These are phyloP conservation scores for Boletus pseudopeckii DNA, from an alignment of 768 basidiomycete genomes.

Conservation along the genomic window DNA sequence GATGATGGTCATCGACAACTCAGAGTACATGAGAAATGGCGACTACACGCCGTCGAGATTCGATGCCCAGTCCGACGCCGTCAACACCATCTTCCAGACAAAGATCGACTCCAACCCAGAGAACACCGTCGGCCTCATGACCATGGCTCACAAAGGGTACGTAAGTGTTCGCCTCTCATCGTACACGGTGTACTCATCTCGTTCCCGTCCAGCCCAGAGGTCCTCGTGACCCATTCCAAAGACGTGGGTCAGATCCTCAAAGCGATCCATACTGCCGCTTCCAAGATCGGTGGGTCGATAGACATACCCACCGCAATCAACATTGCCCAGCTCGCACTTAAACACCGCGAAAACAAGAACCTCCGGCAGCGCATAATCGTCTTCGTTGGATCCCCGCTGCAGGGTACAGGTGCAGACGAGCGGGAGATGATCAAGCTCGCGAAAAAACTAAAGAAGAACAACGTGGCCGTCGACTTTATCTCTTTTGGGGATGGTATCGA, in stretches of 20 bases:
- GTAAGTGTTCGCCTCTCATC: slow-evolving; percentile 21
- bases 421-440: slow-evolving; percentile 83
- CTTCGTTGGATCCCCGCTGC: slow-evolving; percentile 88
- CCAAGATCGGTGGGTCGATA: slow-evolving; percentile 74
- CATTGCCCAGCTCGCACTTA: slow-evolving; percentile 92
- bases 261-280: slow-evolving; percentile 67
- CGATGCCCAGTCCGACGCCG: slow-evolving; percentile 88
- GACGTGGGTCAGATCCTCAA: slow-evolving; percentile 89
- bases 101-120: slow-evolving; percentile 97
- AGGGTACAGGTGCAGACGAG: slow-evolving; percentile 66
- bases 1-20: slow-evolving; percentile 97
- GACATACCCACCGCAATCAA: slow-evolving; percentile 90
- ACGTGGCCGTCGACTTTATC: slow-evolving; percentile 91
- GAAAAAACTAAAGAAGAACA: slow-evolving; percentile 99
- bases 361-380: slow-evolving; percentile 93
- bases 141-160: slow-evolving; percentile 95
- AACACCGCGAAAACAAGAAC: slow-evolving; percentile 98
- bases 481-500: slow-evolving; percentile 89
- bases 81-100: slow-evolving; percentile 83
- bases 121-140: slow-evolving; percentile 96
- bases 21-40: slow-evolving; percentile 95
- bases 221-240: slow-evolving; percentile 93
- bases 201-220: slow-evolving; percentile 67
- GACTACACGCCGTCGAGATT: slow-evolving; percentile 87
- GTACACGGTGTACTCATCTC: not conserved